Evolutionary conservation across 192 early-diverging fungal genomes (phyloP).

Genomic region (Lobosporangium transversale): DNA sequence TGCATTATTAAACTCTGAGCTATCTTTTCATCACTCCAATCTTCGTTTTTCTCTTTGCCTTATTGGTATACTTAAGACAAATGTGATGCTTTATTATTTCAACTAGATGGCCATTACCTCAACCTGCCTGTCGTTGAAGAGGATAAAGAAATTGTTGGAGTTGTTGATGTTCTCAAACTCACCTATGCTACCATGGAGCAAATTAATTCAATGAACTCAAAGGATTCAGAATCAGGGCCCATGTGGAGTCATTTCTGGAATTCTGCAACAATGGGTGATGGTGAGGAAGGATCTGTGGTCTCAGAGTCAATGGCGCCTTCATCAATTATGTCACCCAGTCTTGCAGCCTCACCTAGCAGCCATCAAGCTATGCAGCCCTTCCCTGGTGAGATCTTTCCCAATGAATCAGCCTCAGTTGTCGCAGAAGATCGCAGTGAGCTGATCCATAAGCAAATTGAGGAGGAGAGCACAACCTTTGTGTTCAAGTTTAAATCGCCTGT

Average conservation of each 20-base stretch:
- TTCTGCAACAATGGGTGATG: constrained; percentile 68
- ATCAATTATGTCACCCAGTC: constrained; percentile 53
- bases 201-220: constrained; percentile 73
- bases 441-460: constrained; percentile 50
- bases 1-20: background rate
- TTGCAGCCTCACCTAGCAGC: constrained; percentile 56
- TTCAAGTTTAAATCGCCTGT: constrained; percentile 83
- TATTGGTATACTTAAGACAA: background rate
- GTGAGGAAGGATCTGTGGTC: constrained; percentile 69
- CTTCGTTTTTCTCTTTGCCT: background rate
- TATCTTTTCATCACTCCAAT: background rate
- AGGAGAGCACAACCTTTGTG: constrained; percentile 57
- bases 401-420: constrained; percentile 64
- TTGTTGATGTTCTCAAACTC: constrained; percentile 85
- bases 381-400: constrained; percentile 65
- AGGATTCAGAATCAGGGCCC: constrained; percentile 65
- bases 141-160: constrained; percentile 74
- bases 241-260: constrained; percentile 88
- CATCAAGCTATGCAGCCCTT: constrained; percentile 55
- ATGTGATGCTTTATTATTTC: background rate
- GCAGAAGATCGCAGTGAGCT: constrained; percentile 56
- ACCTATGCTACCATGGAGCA: constrained; percentile 87
- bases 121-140: constrained; percentile 84
- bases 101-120: constrained; percentile 80
- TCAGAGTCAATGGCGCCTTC: constrained; percentile 68